Base-by-base conservation (phyloP, 352 stramenopile species). In the Thalassiosira sp. region DNA sequence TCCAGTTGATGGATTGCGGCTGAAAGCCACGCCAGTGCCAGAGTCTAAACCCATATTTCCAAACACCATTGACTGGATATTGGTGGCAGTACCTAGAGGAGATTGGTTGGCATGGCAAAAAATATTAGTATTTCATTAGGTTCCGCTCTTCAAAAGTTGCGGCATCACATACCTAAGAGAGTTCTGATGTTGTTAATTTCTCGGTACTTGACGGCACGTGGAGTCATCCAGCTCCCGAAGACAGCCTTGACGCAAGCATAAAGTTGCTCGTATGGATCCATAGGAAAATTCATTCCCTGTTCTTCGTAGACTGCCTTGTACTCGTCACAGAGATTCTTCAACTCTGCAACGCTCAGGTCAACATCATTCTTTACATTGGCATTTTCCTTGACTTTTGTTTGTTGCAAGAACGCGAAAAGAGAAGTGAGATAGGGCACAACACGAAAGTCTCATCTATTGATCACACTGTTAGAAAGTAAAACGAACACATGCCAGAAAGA, bases 31-130 rank as follows among this genome's bases (percentile, higher is more conserved):
- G 24, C 89, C 89, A 22, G 87, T 92, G 0, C 87, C 87, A 10
- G 63, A 87, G 25, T 76, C 72, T 33, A 82, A 35, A 53, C 84
- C 84, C 69, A 89, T 78, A 65, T 94, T 93, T 57, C 89, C 89
- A 76, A 90, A 93, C 13, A 90, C 78, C 87, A 93, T 93, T 1
- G 70, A 74, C 65, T 94, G 86, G 56, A 94, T 87, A 52, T 91
- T 93, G 10, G 88, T 89, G 5, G 88, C 90, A 27, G 90, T 94
- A 31, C 90, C 90, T n/a, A n/a, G n/a, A n/a, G n/a, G n/a, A n/a
- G n/a, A n/a, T n/a, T n/a, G n/a, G n/a, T n/a, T n/a, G n/a, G n/a
- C n/a, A n/a, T n/a, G n/a, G n/a, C n/a, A n/a, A n/a, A n/a, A n/a
- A n/a, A n/a, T n/a, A n/a, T n/a, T n/a, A n/a, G n/a, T n/a, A n/a